phyloP scores from a whole-genome alignment of 2,329 filamentous ascomycete genomes.

The Pochonia chlamydosporia region DNA sequence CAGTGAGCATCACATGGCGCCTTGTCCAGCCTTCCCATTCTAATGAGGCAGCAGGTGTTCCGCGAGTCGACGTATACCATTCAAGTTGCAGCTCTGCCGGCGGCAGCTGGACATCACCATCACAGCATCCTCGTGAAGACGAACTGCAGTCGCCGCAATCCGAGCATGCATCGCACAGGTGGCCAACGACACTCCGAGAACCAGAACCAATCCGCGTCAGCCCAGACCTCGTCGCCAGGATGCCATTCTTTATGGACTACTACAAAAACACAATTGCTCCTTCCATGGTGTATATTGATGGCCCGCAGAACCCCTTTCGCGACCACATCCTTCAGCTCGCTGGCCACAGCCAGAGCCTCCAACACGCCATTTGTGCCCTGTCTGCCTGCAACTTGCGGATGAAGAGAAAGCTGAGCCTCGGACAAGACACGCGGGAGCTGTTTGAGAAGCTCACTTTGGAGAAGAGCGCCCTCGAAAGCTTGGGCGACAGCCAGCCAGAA shows the following conservation, averaged over 20 bases:
- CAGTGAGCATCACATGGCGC: constrained; percentile 39
- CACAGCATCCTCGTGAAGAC: constrained; percentile 34
- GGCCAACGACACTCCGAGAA: constrained; percentile 39
- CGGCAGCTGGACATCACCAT: constrained; percentile 40
- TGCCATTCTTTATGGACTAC: constrained; percentile 88
- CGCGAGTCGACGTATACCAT: constrained; percentile 48
- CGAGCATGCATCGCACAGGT: constrained; percentile 40
- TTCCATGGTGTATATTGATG: constrained; percentile 86
- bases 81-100: constrained; percentile 43
- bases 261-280: constrained; percentile 90
- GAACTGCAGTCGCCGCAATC: constrained; percentile 38
- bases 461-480: constrained; percentile 38
- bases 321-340: constrained; percentile 77
- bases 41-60: constrained; percentile 38
- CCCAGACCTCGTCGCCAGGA: constrained; percentile 64
- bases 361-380: constrained; percentile 86
- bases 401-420: constrained; percentile 62
- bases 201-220: constrained; percentile 44
- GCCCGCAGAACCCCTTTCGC: constrained; percentile 78
- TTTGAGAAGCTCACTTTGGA: constrained; percentile 41
- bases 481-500: constrained; percentile 43
- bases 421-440: constrained; percentile 48
- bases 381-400: constrained; percentile 87
- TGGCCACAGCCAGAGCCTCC: constrained; percentile 71
- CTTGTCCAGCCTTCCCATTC: constrained; percentile 29